Conservation (phyloP, 768 basidiomycete species). For the Tricholoma sp. region DNA sequence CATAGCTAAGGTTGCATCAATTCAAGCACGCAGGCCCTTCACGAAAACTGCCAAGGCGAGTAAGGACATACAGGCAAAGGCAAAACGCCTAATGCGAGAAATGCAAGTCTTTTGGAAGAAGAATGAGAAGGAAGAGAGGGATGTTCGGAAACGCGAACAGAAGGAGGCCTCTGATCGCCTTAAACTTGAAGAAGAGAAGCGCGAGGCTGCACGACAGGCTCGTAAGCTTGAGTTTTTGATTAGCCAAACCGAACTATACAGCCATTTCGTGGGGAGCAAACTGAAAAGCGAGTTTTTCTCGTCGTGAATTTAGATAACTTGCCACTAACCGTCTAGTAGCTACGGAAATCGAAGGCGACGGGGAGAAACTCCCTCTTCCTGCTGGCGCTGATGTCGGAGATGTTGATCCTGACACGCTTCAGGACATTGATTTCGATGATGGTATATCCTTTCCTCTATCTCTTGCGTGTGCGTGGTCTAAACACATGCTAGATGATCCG, state of each 20-base stretch:
- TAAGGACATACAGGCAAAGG: slow-evolving; percentile 82
- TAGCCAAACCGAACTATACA: slow-evolving; percentile 97
- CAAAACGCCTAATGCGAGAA: slow-evolving; percentile 87
- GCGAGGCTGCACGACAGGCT: slow-evolving; percentile 90
- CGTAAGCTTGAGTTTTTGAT: slow-evolving; percentile 98
- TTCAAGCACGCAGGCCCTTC: slow-evolving; percentile 75
- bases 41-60: slow-evolving; percentile 68
- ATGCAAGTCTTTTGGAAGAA: slow-evolving; percentile 98
- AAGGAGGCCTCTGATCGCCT: slow-evolving; percentile 89
- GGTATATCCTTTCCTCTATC: slow-evolving; percentile 39
- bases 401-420: slow-evolving; percentile 45
- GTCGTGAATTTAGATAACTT: slow-evolving; percentile 7
- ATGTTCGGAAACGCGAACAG: slow-evolving; percentile 88
- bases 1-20: slow-evolving; percentile 65
- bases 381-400: slow-evolving; percentile 56
- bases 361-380: slow-evolving; percentile 38
- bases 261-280: slow-evolving; percentile 98
- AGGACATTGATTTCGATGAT: slow-evolving; percentile 87
- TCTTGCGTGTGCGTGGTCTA: slow-evolving; percentile 1
- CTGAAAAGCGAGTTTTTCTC: slow-evolving; percentile 62
- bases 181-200: slow-evolving; percentile 86
- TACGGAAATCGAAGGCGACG: slow-evolving; percentile 67
- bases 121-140: slow-evolving; percentile 95
- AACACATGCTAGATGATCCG: slow-evolving; percentile 61
- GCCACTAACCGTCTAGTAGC: slow-evolving; percentile 38